These are phyloP conservation scores for Ramaria rubella DNA, from an alignment of 768 basidiomycete genomes.

Conservation along the genomic window DNA sequence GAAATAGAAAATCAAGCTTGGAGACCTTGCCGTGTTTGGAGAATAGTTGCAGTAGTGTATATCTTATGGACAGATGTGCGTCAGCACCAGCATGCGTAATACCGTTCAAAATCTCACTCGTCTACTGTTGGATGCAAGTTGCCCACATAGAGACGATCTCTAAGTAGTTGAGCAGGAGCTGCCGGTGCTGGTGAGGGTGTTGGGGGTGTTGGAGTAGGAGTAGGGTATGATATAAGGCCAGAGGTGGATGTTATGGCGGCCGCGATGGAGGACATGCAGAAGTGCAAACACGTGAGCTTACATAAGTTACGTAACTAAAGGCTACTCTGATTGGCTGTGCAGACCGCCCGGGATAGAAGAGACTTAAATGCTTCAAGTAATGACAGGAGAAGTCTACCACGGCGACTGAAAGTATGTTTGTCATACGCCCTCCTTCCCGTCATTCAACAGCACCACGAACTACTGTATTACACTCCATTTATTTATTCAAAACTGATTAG, in stretches of 20 bases:
- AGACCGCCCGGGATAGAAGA: too few species aligned
- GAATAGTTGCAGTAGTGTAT: conserved; percentile 83
- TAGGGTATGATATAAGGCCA: conserved; percentile 6
- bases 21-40: conserved; percentile 88
- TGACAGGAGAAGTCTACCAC: too few species aligned
- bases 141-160: conserved; percentile 83
- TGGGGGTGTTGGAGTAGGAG: neutral
- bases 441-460: too few species aligned
- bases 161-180: conserved; percentile 18
- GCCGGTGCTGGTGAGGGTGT: neutral
- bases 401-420: too few species aligned
- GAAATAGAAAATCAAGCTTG: conserved; percentile 91
- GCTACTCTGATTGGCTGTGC: too few species aligned
- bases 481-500: too few species aligned
- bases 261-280: neutral
- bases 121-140: conserved; percentile 84
- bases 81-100: conserved; percentile 2
- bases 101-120: conserved; percentile 47
- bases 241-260: neutral
- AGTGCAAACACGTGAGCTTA: too few species aligned
- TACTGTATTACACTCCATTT: too few species aligned
- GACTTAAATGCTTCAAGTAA: too few species aligned
- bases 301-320: too few species aligned
- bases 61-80: conserved; percentile 38
- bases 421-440: too few species aligned